Conservation (phyloP, 2,329 filamentous ascomycete species). For the Magnaporthiopsis incrustans region DNA sequence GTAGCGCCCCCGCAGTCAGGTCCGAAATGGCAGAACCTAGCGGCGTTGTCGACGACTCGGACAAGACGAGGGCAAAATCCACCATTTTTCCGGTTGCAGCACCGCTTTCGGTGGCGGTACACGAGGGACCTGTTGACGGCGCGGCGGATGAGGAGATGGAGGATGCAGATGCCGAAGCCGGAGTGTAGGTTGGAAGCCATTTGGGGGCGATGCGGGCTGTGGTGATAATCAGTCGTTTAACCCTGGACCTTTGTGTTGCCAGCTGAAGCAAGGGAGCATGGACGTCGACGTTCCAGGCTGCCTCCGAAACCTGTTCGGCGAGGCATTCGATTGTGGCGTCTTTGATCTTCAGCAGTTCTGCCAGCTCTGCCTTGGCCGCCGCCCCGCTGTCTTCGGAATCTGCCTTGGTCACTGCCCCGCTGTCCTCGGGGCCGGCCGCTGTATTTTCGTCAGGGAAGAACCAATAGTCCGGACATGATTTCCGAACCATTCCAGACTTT, state of each 20-base stretch:
- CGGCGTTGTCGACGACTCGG: background rate
- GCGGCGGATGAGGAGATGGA: background rate
- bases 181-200: background rate
- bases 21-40: background rate
- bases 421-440: too few species aligned
- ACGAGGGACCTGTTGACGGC: background rate
- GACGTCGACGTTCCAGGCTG: background rate
- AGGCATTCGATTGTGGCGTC: background rate
- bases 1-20: background rate
- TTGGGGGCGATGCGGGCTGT: background rate
- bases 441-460: background rate
- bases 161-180: background rate
- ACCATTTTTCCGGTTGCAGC: background rate
- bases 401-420: too few species aligned
- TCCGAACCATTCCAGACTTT: background rate
- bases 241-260: background rate
- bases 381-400: background rate
- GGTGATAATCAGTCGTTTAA: background rate
- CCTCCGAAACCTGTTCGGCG: background rate
- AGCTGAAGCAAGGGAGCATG: background rate
- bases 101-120: background rate
- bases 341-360: background rate
- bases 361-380: background rate
- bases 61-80: background rate
- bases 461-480: background rate